Evolutionary conservation across 768 basidiomycete genomes (phyloP).

Genomic region (Daedaleopsis nitida): DNA sequence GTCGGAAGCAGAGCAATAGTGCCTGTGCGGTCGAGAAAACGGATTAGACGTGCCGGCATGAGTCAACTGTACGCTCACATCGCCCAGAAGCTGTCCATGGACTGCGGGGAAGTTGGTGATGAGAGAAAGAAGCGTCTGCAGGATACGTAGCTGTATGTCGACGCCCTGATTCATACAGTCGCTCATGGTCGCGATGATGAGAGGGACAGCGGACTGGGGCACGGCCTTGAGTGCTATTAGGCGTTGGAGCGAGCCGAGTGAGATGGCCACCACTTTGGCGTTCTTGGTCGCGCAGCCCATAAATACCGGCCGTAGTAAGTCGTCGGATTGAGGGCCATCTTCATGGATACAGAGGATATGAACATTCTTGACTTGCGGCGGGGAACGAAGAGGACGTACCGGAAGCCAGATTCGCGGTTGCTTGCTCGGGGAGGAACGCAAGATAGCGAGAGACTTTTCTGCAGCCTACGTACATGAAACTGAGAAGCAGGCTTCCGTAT

Average conservation of each 20-base stretch:
- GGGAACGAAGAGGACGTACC: slow-evolving; percentile 46
- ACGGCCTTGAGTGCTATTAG: slow-evolving; percentile 87
- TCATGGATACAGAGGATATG: slow-evolving; percentile 57
- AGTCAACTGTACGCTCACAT: slow-evolving; percentile 53
- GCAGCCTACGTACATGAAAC: slow-evolving; percentile 57
- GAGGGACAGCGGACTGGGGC: slow-evolving; percentile 73
- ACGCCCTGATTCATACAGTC: slow-evolving; percentile 93
- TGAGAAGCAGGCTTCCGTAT: neutral
- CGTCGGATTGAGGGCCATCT: slow-evolving; percentile 82
- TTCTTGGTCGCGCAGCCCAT: slow-evolving; percentile 94
- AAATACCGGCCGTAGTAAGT: slow-evolving; percentile 83
- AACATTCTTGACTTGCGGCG: neutral
- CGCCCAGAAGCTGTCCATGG: slow-evolving; percentile 77
- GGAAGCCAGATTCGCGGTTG: slow-evolving; percentile 68
- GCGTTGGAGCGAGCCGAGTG: slow-evolving; percentile 87
- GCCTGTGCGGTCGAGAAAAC: slow-evolving; percentile 50
- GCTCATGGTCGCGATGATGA: slow-evolving; percentile 82
- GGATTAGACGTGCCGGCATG: neutral
- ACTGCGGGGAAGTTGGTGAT: slow-evolving; percentile 86
- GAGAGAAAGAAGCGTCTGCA: slow-evolving; percentile 90
- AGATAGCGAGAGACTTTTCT: slow-evolving; percentile 81
- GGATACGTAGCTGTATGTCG: slow-evolving; percentile 92
- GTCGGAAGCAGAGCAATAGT: slow-evolving; percentile 88
- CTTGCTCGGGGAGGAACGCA: slow-evolving; percentile 81
- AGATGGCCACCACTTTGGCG: slow-evolving; percentile 91